These are phyloP conservation scores for Leishmania tropica DNA, from an alignment of 208 protist genomes.

Conservation along the genomic window DNA sequence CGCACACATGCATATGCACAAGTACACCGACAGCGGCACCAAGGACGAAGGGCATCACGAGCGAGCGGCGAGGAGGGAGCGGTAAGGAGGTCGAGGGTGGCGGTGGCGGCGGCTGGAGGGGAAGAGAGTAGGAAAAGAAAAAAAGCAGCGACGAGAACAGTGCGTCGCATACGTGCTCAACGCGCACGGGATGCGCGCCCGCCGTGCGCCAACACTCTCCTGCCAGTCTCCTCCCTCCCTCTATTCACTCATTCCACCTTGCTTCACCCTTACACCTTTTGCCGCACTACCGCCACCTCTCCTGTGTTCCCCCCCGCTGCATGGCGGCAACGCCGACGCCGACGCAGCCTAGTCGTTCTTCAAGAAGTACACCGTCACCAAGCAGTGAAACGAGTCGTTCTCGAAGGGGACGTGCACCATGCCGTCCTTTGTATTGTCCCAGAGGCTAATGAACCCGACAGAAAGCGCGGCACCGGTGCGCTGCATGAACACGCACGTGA, in stretches of 20 bases:
- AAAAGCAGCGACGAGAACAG: background rate
- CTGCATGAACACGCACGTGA: slow-evolving; percentile 92
- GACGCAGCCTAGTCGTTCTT: slow-evolving; percentile 68
- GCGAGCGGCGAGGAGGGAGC: background rate
- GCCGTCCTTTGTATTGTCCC: slow-evolving; percentile 94
- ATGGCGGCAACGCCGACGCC: background rate
- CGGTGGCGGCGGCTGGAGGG: background rate
- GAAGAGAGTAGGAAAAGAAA: background rate
- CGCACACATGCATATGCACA: background rate
- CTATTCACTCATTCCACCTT: background rate
- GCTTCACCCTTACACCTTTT: background rate
- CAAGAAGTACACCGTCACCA: slow-evolving; percentile 90
- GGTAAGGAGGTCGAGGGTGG: background rate
- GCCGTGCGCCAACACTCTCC: background rate
- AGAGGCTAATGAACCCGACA: slow-evolving; percentile 88
- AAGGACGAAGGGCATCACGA: background rate
- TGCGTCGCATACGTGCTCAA: background rate
- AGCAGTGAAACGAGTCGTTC: slow-evolving; percentile 81
- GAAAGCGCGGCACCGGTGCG: slow-evolving; percentile 90
- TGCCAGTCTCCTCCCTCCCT: background rate
- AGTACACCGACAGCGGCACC: background rate
- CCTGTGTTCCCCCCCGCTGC: background rate
- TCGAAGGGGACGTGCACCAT: slow-evolving; percentile 89
- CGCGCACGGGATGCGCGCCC: background rate
- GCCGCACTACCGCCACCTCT: background rate